Percentiles rank a stretch among this genome's conserved stretches.
phyloP scores from a whole-genome alignment of 2,329 filamentous ascomycete genomes.

The Didymella glomerata region DNA sequence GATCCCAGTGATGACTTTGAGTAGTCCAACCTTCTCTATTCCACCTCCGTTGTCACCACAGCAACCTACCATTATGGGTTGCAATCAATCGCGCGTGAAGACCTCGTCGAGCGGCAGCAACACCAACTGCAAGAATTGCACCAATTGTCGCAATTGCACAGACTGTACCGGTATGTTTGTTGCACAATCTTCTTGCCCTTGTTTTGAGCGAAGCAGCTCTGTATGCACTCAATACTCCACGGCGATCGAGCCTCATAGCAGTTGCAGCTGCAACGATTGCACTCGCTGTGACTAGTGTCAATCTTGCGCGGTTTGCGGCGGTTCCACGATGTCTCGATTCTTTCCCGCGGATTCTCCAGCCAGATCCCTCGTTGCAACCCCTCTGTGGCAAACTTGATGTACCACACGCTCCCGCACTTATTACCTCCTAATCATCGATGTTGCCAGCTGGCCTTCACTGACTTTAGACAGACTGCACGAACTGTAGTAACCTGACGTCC shows the following conservation, averaged over 20 bases:
- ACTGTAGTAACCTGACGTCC: constrained; percentile 6
- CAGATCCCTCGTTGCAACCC: no score
- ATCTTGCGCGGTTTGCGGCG: background rate
- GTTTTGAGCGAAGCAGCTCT: no score
- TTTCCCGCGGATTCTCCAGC: background rate
- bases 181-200: background rate
- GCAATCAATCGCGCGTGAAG: background rate
- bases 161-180: background rate
- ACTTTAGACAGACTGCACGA: constrained; percentile 1
- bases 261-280: background rate
- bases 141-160: constrained; percentile 8
- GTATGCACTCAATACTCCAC: background rate
- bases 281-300: background rate
- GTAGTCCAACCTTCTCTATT: no score
- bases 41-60: background rate
- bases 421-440: background rate
- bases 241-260: background rate
- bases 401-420: background rate
- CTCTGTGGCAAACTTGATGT: background rate
- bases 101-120: constrained; percentile 2
- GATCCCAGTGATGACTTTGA: background rate
- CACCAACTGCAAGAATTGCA: constrained; percentile 1
- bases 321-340: background rate
- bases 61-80: constrained; percentile 4
- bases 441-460: no score